Conservation (phyloP, 1,139 yeast species). For the Zhuliangozyma parablackwelliae region DNA sequence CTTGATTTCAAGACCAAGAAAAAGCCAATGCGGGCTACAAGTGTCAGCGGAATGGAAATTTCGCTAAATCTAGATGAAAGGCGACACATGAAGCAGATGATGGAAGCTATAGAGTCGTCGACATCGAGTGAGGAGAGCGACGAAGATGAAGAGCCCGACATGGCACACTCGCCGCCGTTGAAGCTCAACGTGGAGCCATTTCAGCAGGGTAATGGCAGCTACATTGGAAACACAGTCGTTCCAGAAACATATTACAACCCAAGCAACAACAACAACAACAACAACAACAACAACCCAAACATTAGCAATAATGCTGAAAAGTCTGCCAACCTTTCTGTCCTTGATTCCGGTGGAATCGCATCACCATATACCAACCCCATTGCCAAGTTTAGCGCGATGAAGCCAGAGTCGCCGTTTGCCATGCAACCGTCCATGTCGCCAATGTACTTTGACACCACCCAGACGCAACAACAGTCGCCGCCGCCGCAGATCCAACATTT, state of each 20-base stretch:
- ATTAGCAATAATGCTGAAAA: too few relatives aligned
- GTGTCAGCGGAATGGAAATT: constrained; percentile 34
- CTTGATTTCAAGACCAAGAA: constrained; percentile 20
- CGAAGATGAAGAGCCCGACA: constrained; percentile 11
- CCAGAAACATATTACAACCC: constrained; percentile 4
- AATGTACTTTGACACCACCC: constrained; percentile 14
- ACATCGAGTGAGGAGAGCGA: constrained; percentile 27
- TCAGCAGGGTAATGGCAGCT: constrained; percentile 7
- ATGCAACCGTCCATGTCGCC: constrained; percentile 18
- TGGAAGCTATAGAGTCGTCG: constrained; percentile 3
- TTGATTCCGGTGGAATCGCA: constrained; percentile 18
- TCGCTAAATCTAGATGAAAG: constrained; percentile 12
- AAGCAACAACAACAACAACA: constrained; percentile 1
- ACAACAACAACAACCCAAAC: background rate
- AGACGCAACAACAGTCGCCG: constrained; percentile 9
- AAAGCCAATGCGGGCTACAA: constrained; percentile 33
- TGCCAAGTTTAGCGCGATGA: constrained; percentile 12
- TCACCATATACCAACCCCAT: constrained; percentile 20
- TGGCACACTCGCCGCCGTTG: constrained; percentile 24
- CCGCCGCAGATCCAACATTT: constrained; percentile 1
- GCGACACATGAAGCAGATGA: constrained; percentile 12
- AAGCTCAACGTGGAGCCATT: constrained; percentile 21
- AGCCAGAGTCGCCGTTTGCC: constrained; percentile 29
- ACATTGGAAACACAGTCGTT: too few relatives aligned
- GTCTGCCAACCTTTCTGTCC: background rate